These are phyloP conservation scores for Globisporangium nagaii DNA, from an alignment of 352 stramenopile species.

Conservation along the genomic window DNA sequence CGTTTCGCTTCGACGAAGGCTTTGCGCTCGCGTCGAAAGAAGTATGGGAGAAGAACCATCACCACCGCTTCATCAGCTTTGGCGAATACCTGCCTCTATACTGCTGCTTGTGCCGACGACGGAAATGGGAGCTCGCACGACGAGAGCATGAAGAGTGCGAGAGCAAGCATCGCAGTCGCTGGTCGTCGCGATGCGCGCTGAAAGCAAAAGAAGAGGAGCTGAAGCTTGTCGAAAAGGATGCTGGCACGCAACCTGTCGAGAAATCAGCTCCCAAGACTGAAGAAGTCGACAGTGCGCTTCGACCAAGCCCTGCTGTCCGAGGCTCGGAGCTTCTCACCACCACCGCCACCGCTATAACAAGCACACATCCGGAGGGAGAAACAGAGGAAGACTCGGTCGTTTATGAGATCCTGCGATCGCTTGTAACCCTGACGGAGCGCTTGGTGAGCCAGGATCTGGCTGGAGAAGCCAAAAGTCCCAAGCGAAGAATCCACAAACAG, in stretches of 20 bases:
- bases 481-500: background rate
- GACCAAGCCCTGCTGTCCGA: background rate
- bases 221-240: constrained; percentile 15
- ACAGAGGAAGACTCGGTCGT: constrained; percentile 9
- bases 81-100: constrained; percentile 22
- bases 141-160: constrained; percentile 41
- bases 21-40: constrained; percentile 31
- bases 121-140: constrained; percentile 55
- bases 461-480: background rate
- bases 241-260: background rate
- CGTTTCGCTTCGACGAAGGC: constrained; percentile 13
- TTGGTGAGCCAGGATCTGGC: background rate
- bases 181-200: constrained; percentile 22
- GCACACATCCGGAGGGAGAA: background rate
- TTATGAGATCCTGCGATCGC: constrained; percentile 7
- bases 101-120: constrained; percentile 57
- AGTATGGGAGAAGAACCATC: constrained; percentile 66
- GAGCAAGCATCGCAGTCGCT: constrained; percentile 31
- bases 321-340: no score
- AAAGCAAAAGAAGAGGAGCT: constrained; percentile 49
- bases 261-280: background rate
- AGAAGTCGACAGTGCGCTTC: background rate
- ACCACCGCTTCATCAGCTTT: constrained; percentile 55
- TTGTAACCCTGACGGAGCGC: constrained; percentile 14
- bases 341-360: no score